These are phyloP conservation scores for Podaxis sp. DNA, from an alignment of 768 basidiomycete species.

Conservation along the genomic window DNA sequence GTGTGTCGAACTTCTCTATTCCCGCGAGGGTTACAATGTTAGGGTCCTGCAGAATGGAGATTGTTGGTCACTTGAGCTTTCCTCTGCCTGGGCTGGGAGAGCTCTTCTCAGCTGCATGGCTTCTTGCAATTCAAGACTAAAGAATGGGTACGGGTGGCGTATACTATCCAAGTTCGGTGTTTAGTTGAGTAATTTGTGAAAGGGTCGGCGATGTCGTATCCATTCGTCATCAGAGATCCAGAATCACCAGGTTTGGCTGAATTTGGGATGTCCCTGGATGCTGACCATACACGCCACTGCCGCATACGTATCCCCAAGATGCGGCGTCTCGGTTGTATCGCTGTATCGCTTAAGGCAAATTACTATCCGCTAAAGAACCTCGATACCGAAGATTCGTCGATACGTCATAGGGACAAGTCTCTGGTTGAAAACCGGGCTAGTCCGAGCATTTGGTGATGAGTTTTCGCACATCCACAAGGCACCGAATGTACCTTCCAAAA, in stretches of 20 bases:
- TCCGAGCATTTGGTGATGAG: not conserved
- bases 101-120: not conserved
- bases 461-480: not conserved
- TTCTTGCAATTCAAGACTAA: not conserved
- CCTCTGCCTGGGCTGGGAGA: not conserved
- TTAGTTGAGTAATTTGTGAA: not conserved
- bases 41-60: slow-evolving; percentile 8
- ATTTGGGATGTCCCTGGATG: slow-evolving; percentile 5
- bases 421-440: not conserved
- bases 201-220: not conserved
- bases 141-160: not conserved
- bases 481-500: not conserved
- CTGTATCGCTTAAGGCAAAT: not conserved
- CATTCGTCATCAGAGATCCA: not conserved
- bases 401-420: not conserved
- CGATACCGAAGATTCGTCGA: not conserved
- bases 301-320: not conserved
- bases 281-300: not conserved
- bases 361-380: not conserved
- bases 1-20: slow-evolving; percentile 7
- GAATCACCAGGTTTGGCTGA: not conserved
- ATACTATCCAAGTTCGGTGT: not conserved
- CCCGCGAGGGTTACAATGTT: not conserved
- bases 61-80: not conserved
- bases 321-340: not conserved